phyloP scores from a whole-genome alignment of 2,329 filamentous ascomycete genomes.

The Sclerotinia spermophila region DNA sequence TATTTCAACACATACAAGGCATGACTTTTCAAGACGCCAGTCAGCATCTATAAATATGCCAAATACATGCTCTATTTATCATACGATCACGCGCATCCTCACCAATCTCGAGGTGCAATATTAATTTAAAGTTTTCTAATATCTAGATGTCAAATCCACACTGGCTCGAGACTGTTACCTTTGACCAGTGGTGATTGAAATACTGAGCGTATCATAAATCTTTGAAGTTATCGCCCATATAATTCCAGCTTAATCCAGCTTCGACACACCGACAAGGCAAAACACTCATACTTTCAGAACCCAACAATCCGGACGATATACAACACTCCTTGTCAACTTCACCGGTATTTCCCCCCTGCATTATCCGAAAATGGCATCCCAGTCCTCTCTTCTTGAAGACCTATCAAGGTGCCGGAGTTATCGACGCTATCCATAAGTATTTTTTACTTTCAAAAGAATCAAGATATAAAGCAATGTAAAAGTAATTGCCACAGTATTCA shows the following conservation, averaged over 20 bases:
- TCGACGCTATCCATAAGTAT: conserved; percentile 22
- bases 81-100: not conserved
- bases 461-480: conserved; percentile 19
- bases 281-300: not conserved
- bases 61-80: not conserved
- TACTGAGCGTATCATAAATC: not conserved
- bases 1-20: not conserved
- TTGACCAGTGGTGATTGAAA: not conserved
- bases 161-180: not conserved
- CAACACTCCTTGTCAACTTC: not conserved
- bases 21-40: not conserved
- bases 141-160: not conserved
- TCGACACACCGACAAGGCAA: not conserved
- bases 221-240: not conserved
- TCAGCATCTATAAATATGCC: not conserved
- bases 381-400: not conserved
- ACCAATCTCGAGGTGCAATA: not conserved
- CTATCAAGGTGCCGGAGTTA: conserved; percentile 8
- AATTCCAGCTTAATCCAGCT: not conserved
- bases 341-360: conserved; percentile 10
- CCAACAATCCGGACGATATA: not conserved
- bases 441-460: conserved; percentile 20
- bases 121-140: no score
- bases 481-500: conserved; percentile 31
- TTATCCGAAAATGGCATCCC: conserved; percentile 12